Base-by-base conservation (phyloP, 1,139 yeast species). In the Pichia sp. region DNA sequence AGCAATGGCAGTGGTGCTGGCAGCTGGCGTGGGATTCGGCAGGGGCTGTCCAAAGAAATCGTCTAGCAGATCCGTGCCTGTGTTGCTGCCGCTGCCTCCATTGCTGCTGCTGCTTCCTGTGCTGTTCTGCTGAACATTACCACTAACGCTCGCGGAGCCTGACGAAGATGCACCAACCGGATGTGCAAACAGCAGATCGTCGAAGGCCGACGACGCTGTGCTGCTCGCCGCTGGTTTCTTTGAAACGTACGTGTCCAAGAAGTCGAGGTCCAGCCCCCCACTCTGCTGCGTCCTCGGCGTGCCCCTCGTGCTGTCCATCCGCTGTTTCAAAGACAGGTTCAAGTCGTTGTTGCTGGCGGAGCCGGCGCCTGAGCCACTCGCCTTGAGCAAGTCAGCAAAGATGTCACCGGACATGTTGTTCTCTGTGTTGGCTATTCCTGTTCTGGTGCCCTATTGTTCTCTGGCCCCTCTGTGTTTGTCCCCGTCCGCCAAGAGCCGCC, bases 351-450 rank as follows among this genome's bases (percentile, higher is more conserved):
- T 45, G 34, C 17, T 14, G 17, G 31, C 12, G 17, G 48, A 31
- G 29, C n/a, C 27, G 17, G 8, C 40, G 14, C 16, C 63, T 50
- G 33, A 61, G 14, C 50, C 44, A 0, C 49, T 27, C 63, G 10
- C 70, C 65, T 60, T 57, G 49, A 77, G 65, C 16, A 78, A 64
- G 57, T 75, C 74, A 1, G 81, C 80, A 70, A 78, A 78, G 46
- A 78, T 72, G 58, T 77, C 81, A 41, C 61, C 59, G n/a, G 51
- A 30, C 57, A 54, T 56, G 10, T 16, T 41, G 20, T 20, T 41
- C 14, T 41, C 17, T 12, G 38, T 34, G 38, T 14, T 31, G 34
- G 4, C 3, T 20, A 20, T 20, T 20, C 24, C 24, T 20, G 24
- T 20, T 20, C 24, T 20, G 24, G 24, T 20, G 24, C 24, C 24